These are phyloP conservation scores for Podospora appendiculata DNA, from an alignment of 495 filamentous ascomycete species.

Conservation along the genomic window DNA sequence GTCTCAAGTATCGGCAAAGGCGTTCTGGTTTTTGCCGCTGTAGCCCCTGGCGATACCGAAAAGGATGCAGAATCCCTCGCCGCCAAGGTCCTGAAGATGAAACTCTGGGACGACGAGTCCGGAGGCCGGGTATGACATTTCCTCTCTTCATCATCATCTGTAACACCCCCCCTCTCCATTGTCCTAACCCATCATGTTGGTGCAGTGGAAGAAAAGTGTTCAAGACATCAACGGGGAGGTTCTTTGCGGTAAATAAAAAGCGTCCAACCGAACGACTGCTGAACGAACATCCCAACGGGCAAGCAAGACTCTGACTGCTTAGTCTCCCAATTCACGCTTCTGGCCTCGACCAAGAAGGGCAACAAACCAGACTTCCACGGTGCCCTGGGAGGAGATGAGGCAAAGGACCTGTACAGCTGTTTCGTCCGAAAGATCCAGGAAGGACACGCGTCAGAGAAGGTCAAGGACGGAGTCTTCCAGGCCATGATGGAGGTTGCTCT, in stretches of 20 bases:
- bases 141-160: background rate
- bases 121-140: slow-evolving; percentile 44
- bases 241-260: slow-evolving; percentile 65
- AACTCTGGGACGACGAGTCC: slow-evolving; percentile 77
- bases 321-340: slow-evolving; percentile 99
- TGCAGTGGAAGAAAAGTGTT: slow-evolving; percentile 81
- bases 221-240: slow-evolving; percentile 83
- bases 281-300: background rate
- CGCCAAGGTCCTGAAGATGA: slow-evolving; percentile 78
- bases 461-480: slow-evolving; percentile 93
- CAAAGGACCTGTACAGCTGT: slow-evolving; percentile 70
- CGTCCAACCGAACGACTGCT: background rate
- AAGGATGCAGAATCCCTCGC: slow-evolving; percentile 83
- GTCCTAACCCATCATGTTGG: too few species aligned
- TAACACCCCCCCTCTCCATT: background rate
- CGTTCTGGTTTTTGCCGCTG: slow-evolving; percentile 82
- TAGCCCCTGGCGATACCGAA: slow-evolving; percentile 81
- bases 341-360: slow-evolving; percentile 87
- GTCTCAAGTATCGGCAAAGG: slow-evolving; percentile 88
- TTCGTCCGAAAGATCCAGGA: slow-evolving; percentile 73
- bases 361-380: slow-evolving; percentile 93
- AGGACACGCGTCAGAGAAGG: slow-evolving; percentile 63
- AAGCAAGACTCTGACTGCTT: slow-evolving; percentile 2
- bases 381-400: slow-evolving; percentile 67
- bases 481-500: slow-evolving; percentile 98